Conservation (phyloP, 2,329 filamentous ascomycete species). For the Blastomyces emzantsi region DNA sequence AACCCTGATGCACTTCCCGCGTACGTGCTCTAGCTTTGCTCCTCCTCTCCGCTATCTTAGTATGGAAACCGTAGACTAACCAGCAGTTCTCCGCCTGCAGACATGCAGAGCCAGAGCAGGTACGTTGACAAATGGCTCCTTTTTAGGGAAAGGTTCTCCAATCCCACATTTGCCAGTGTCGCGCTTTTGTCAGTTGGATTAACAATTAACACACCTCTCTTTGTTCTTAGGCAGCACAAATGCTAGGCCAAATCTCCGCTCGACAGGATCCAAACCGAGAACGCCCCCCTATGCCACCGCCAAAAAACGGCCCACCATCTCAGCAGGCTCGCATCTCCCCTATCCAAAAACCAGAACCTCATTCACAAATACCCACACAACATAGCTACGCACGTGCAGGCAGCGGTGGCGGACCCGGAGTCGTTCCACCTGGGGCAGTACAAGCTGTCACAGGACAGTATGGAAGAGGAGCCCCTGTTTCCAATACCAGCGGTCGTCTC, state of each 20-base stretch:
- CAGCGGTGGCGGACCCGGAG: neutral
- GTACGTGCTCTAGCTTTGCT: constrained; percentile 44
- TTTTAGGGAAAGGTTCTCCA: constrained; percentile 4
- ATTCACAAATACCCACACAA: neutral
- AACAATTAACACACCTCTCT: neutral
- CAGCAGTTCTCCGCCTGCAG: constrained; percentile 31
- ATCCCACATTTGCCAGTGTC: neutral
- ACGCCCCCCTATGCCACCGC: constrained; percentile 15
- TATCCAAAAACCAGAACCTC: neutral
- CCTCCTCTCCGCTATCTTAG: neutral
- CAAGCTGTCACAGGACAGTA: neutral
- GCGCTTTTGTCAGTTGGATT: neutral
- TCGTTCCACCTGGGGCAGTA: neutral
- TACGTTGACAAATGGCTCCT: constrained; percentile 28
- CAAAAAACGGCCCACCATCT: constrained; percentile 17
- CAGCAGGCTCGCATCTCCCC: constrained; percentile 5
- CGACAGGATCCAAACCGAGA: constrained; percentile 9
- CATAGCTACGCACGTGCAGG: constrained; percentile 1
- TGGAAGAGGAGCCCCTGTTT: constrained; percentile 23
- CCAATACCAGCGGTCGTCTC: constrained; percentile 32
- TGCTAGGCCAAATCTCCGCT: constrained; percentile 31
- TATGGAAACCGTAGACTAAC: neutral
- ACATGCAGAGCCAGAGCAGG: constrained; percentile 67
- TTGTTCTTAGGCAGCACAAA: constrained; percentile 35
- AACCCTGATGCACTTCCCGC: constrained; percentile 93